These are phyloP conservation scores for Gaertneriomyces semiglobifer DNA, from an alignment of 192 early-diverging fungal species.

Conservation along the genomic window DNA sequence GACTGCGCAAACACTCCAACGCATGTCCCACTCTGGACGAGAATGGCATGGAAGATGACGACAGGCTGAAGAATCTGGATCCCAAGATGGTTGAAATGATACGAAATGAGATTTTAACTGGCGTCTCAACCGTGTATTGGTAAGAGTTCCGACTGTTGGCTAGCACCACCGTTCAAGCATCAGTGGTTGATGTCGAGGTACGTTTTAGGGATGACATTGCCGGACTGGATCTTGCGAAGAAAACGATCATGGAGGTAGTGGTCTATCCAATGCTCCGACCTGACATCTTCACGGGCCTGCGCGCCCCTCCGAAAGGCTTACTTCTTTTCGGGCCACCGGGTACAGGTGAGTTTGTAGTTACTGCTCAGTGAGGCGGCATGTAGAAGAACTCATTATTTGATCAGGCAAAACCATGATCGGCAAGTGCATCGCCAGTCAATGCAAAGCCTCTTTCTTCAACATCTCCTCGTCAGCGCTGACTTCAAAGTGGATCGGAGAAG, in stretches of 20 bases:
- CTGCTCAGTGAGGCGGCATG: neutral
- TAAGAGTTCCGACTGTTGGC: slow-evolving; percentile 1
- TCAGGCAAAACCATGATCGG: slow-evolving; percentile 82
- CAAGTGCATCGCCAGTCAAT: slow-evolving; percentile 82
- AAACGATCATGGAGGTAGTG: slow-evolving; percentile 72
- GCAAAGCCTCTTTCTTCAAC: slow-evolving; percentile 86
- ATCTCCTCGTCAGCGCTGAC: slow-evolving; percentile 89
- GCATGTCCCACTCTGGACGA: neutral
- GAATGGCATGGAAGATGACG: slow-evolving; percentile 48
- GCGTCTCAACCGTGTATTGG: slow-evolving; percentile 59
- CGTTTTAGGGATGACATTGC: slow-evolving; percentile 70
- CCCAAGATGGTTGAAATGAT: slow-evolving; percentile 85
- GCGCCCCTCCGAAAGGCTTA: slow-evolving; percentile 78
- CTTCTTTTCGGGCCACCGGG: slow-evolving; percentile 84
- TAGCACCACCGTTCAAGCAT: neutral
- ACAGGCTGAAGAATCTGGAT: slow-evolving; percentile 79
- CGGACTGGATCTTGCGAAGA: slow-evolving; percentile 78
- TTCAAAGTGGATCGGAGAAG: slow-evolving; percentile 91
- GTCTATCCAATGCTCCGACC: slow-evolving; percentile 76
- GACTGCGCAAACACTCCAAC: neutral
- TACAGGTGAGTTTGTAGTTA: slow-evolving; percentile 3
- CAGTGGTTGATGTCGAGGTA: neutral
- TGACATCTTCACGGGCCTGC: slow-evolving; percentile 82
- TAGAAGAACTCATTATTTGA: slow-evolving; percentile 1
- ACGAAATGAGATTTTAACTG: slow-evolving; percentile 81